phyloP scores from a whole-genome alignment of 176 grass and related monocot species.

The Aegilops speltoides region DNA sequence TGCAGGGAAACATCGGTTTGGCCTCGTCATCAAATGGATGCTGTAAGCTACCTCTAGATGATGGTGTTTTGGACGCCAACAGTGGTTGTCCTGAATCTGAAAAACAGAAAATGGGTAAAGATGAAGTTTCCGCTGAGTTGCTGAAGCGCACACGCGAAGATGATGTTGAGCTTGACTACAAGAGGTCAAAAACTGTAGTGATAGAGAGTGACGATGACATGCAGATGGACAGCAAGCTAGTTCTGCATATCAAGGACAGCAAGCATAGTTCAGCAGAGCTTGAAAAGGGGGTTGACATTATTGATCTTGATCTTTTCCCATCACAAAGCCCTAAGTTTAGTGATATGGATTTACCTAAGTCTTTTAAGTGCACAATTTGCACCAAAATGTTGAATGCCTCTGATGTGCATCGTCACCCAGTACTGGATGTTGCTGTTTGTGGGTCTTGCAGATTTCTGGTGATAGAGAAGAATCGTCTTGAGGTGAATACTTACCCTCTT shows the following conservation, averaged over 20 bases:
- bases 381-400: constrained; percentile 57
- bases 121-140: constrained; percentile 18
- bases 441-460: constrained; percentile 83
- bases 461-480: constrained; percentile 79
- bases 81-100: constrained; percentile 24
- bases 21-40: constrained; percentile 43
- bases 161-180: constrained; percentile 41
- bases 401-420: constrained; percentile 81
- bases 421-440: constrained; percentile 79
- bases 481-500: constrained; percentile 50
- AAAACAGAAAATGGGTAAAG: constrained; percentile 35
- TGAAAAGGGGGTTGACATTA: constrained; percentile 58
- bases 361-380: constrained; percentile 82
- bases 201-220: constrained; percentile 82
- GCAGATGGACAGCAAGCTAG: constrained; percentile 25
- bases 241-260: constrained; percentile 23
- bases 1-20: constrained; percentile 39
- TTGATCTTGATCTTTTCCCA: constrained; percentile 68
- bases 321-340: constrained; percentile 47
- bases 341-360: constrained; percentile 25
- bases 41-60: constrained; percentile 32
- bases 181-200: constrained; percentile 51
- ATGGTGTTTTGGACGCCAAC: constrained; percentile 31
- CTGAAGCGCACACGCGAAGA: constrained; percentile 55
- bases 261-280: constrained; percentile 30